These are phyloP conservation scores for Coniferiporia sulphurascens DNA, from an alignment of 1,284 basidiomycete species.

Conservation along the genomic window DNA sequence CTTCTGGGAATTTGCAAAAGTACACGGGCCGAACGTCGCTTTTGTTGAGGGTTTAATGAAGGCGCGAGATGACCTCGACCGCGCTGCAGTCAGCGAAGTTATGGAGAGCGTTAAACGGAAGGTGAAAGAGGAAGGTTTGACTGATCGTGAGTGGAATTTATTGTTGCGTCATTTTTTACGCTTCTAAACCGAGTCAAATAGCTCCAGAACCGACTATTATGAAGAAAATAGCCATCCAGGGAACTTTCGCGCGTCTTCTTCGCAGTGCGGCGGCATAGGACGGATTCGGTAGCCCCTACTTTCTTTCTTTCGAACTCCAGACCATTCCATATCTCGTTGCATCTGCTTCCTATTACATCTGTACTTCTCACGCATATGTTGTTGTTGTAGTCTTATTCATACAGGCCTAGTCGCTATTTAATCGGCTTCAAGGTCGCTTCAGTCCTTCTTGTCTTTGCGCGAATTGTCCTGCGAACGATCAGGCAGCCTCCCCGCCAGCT, in stretches of 20 bases:
- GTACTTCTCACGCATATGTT: not conserved
- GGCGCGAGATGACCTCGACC: slow-evolving; percentile 87
- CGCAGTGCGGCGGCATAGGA: slow-evolving; percentile 16
- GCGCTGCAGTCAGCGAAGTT: slow-evolving; percentile 80
- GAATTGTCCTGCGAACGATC: slow-evolving; percentile 51
- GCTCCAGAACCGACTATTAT: slow-evolving; percentile 78
- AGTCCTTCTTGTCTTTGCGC: slow-evolving; percentile 39
- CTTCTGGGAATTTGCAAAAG: slow-evolving; percentile 94
- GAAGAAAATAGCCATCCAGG: slow-evolving; percentile 78
- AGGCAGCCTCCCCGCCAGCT: slow-evolving; percentile 67
- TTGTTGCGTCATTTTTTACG: not conserved
- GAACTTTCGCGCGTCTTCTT: slow-evolving; percentile 68
- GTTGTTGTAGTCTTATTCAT: slow-evolving; percentile 27
- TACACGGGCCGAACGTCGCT: slow-evolving; percentile 87
- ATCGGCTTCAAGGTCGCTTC: not conserved
- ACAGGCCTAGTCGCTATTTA: slow-evolving; percentile 14
- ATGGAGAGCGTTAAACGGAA: slow-evolving; percentile 95
- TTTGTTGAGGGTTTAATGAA: slow-evolving; percentile 92
- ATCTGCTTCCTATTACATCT: not conserved
- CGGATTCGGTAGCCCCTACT: not conserved
- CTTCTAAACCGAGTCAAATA: slow-evolving; percentile 28
- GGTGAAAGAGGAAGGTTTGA: slow-evolving; percentile 80
- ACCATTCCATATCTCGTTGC: not conserved
- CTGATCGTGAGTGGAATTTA: slow-evolving; percentile 65
- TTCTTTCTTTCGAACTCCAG: not conserved